phyloP scores from a whole-genome alignment of 495 filamentous ascomycete species.

The Bryoglossum gracile region DNA sequence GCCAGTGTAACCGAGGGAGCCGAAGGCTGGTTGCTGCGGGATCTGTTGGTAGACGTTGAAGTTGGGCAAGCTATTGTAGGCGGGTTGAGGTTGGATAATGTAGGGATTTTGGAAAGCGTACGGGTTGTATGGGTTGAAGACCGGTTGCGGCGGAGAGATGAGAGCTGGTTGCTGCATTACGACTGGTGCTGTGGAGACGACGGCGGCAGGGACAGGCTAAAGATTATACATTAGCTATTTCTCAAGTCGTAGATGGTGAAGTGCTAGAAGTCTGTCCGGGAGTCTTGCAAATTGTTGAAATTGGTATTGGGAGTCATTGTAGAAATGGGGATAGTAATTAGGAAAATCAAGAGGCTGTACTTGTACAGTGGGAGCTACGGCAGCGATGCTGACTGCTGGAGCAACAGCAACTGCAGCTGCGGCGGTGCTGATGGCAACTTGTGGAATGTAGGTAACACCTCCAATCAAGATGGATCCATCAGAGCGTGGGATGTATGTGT shows the following conservation, averaged over 20 bases:
- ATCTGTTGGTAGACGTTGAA: background rate
- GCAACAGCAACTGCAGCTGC: background rate
- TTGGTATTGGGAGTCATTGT: too few species aligned
- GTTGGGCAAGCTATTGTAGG: background rate
- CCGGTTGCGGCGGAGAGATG: background rate
- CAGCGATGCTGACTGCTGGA: background rate
- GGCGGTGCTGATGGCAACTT: background rate
- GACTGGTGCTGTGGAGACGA: too few species aligned
- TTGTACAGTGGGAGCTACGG: conserved; percentile 1
- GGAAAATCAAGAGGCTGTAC: background rate
- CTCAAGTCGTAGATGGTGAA: background rate
- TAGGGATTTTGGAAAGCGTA: conserved; percentile 4
- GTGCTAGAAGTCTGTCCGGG: background rate
- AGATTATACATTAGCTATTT: background rate
- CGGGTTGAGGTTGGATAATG: conserved; percentile 7
- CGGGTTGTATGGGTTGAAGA: background rate
- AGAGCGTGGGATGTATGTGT: conserved; percentile 39
- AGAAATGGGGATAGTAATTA: too few species aligned
- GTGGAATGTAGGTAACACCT: conserved; percentile 11
- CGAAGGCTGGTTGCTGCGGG: conserved; percentile 14
- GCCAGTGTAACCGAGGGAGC: conserved; percentile 15
- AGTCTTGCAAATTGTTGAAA: conserved; percentile 3
- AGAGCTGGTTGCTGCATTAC: conserved; percentile 3
- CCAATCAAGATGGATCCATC: conserved; percentile 27
- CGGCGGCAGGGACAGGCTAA: too few species aligned